phyloP scores from a whole-genome alignment of 108 stramenopile species.

The Epithemia pelagica region DNA sequence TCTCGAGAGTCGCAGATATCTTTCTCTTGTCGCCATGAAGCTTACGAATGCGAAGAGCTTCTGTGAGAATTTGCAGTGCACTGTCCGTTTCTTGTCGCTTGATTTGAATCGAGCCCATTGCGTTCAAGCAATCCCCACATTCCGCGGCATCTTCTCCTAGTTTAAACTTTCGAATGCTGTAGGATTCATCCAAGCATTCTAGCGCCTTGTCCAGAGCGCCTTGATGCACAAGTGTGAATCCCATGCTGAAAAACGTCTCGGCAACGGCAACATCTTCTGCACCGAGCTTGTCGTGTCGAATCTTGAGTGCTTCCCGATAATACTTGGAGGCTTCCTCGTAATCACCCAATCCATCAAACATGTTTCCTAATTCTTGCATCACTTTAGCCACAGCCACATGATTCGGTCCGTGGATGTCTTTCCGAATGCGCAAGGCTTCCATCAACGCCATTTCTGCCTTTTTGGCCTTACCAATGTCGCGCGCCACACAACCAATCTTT shows the following conservation, averaged over 20 bases:
- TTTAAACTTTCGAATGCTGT: slow-evolving; percentile 50
- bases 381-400: slow-evolving; percentile 66
- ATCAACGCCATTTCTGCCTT: slow-evolving; percentile 62
- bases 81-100: slow-evolving; percentile 49
- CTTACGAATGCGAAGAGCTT: slow-evolving; percentile 63
- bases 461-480: slow-evolving; percentile 43
- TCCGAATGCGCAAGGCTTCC: slow-evolving; percentile 54
- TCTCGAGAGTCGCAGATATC: slow-evolving; percentile 72
- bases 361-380: slow-evolving; percentile 65
- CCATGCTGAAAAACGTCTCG: slow-evolving; percentile 65
- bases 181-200: slow-evolving; percentile 53
- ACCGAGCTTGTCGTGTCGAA: slow-evolving; percentile 42
- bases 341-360: slow-evolving; percentile 64
- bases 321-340: slow-evolving; percentile 52
- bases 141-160: slow-evolving; percentile 48
- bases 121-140: slow-evolving; percentile 72
- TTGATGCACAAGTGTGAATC: slow-evolving; percentile 53
- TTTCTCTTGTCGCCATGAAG: slow-evolving; percentile 50
- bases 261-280: slow-evolving; percentile 52
- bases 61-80: slow-evolving; percentile 43
- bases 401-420: slow-evolving; percentile 47
- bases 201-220: slow-evolving; percentile 46
- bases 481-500: slow-evolving; percentile 57
- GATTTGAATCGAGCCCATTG: slow-evolving; percentile 65
- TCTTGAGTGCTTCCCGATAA: slow-evolving; percentile 61